Evolutionary conservation across 2,329 filamentous ascomycete genomes (phyloP).

Genomic region (Pseudomassariella vexata): DNA sequence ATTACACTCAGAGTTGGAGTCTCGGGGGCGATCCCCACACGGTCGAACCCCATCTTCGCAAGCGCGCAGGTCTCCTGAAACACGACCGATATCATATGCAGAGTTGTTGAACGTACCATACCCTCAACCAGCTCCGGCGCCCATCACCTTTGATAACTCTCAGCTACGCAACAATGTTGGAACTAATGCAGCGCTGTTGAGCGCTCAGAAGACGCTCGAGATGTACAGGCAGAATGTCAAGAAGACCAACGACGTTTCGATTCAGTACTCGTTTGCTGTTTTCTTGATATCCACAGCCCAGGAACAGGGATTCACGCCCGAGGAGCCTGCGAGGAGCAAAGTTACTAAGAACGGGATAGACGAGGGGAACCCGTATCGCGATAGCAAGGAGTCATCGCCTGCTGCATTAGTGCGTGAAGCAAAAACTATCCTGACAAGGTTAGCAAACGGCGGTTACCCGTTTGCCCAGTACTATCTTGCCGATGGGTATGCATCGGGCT

Average conservation of each 20-base stretch:
- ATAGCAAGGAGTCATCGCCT: constrained; percentile 31
- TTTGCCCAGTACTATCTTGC: constrained; percentile 98
- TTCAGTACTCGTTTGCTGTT: constrained; percentile 94
- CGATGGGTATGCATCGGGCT: constrained; percentile 86
- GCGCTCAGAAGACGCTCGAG: constrained; percentile 87
- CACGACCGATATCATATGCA: constrained; percentile 46
- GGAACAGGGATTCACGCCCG: constrained; percentile 59
- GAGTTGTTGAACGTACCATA: constrained; percentile 67
- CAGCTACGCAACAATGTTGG: constrained; percentile 74
- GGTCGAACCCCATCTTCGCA: constrained; percentile 42
- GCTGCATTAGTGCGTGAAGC: constrained; percentile 78
- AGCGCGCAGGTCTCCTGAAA: constrained; percentile 51
- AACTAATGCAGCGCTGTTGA: constrained; percentile 83
- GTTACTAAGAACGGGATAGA: constrained; percentile 39
- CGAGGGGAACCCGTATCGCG: constrained; percentile 38
- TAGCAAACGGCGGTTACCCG: constrained; percentile 84
- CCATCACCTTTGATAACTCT: constrained; percentile 73
- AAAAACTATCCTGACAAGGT: constrained; percentile 77
- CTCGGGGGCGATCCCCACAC: constrained; percentile 57
- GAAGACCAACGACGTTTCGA: constrained; percentile 84
- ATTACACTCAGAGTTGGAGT: constrained; percentile 61
- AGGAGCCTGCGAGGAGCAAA: constrained; percentile 40
- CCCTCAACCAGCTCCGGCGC: constrained; percentile 65
- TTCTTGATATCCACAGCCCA: constrained; percentile 88
- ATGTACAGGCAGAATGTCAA: constrained; percentile 98